Evolutionary conservation across 2,329 filamentous ascomycete genomes (phyloP), one percentile per base, ranked within the genome.

Genomic region (Hypoxylon sp.): DNA sequence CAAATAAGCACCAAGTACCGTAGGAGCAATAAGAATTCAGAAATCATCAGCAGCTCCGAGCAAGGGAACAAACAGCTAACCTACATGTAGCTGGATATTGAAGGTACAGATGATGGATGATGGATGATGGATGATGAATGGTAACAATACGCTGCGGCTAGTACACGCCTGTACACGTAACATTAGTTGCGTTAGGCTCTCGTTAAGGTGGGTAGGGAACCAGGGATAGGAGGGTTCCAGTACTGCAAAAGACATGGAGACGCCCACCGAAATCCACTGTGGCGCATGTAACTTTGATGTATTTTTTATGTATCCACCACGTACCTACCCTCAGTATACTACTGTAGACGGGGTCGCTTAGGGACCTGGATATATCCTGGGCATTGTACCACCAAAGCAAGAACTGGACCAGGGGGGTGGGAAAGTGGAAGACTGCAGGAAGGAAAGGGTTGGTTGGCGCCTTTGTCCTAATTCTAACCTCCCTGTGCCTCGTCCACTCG

Each of bases 401-500:
- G 48, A 46, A 55, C 51, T 67, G 39, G 67, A 64, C 59, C 60
- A 65, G 67, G 63, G 63, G 48, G 51, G 17, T 35, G 47, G 64
- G 48, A 65, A 65, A 54, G 47, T 63, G 35, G 52, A 63, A 46
- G 48, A 37, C 42, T 48, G 51, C 39, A 54, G 50, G 37, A n/a
- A 42, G n/a, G 37, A 46, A 47, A 65, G 62, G 68, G 68, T 60
- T 68, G 59, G 60, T 63, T 60, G 53, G 53, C 62, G 61, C 46
- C 58, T 70, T 68, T 68, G 65, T 63, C 61, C 62, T 61, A 70
- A 63, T 63, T 59, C 65, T 68, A 65, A 70, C 57, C 62, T 70
- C 72, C 55, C 72, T 71, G 70, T 71, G 67, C 70, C 63, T 59
- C 60, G 66, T 72, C 72, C 70, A 65, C 60, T 69, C 62, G 63